Evolutionary conservation across 257 asterid species (phyloP).

Genomic region (Salvia miltiorrhiza): DNA sequence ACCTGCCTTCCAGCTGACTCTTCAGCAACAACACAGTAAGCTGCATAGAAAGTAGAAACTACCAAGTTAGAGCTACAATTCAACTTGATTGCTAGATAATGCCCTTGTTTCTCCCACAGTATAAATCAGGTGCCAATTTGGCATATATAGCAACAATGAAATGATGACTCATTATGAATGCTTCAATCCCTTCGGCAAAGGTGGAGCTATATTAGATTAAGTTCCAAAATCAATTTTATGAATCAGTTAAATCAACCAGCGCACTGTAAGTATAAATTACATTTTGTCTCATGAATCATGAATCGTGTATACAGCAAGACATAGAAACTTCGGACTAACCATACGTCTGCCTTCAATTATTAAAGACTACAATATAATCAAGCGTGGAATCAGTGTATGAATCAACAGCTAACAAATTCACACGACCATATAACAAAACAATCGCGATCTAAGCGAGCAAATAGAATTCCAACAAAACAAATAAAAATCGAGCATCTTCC

Average conservation of each 20-base stretch:
- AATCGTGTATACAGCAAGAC: neutral
- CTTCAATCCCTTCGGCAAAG: neutral
- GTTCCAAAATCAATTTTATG: neutral
- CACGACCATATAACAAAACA: neutral
- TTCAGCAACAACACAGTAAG: slow-evolving; percentile 87
- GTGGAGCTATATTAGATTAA: neutral
- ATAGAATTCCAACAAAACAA: neutral
- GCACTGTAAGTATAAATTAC: neutral
- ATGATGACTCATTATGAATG: neutral
- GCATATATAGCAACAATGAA: neutral
- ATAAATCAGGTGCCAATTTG: neutral
- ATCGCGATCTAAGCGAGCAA: slow-evolving; percentile 3
- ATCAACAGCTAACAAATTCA: neutral
- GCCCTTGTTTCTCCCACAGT: neutral
- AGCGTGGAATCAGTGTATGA: neutral
- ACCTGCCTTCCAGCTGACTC: slow-evolving; percentile 83
- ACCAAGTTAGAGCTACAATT: slow-evolving; percentile 10
- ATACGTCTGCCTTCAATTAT: neutral
- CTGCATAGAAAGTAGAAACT: slow-evolving; percentile 31
- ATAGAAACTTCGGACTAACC: neutral
- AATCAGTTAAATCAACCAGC: neutral
- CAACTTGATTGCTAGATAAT: neutral
- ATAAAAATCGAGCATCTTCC: neutral
- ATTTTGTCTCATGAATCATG: neutral
- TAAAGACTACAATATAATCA: neutral